Base-by-base conservation (phyloP, 371 early-diverging fungal genomes). In the Funneliformis caledonium region DNA sequence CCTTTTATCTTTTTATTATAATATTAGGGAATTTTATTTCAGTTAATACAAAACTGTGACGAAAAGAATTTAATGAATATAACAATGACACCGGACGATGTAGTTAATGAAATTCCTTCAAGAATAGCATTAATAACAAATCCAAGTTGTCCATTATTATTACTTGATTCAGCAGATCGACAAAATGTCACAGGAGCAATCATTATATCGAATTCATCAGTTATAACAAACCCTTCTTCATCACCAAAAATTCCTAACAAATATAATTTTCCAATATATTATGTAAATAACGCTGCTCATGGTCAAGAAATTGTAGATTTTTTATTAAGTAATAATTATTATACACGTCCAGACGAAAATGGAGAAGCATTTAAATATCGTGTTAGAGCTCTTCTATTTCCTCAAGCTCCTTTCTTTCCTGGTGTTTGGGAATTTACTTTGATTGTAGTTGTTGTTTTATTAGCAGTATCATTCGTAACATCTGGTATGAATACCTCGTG, bases 391-490 rank as follows among this genome's bases (percentile, higher is more conserved):
- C 56, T 56, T 16, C 16, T 56, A n/a, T 56, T 56, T 19, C 56
- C 56, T 19, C 56, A 56, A 56, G 16, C 56, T 56, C 19, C 56
- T 56, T 56, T 56, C 31, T 68, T 68, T 43, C 68, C 68, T 31
- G 68, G 68, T 19, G 43, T 68, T 37, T 68, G 68, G 68, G 68
- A 68, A 43, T 68, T 68, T 22, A 68, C 68, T 2, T 26, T 68
- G 37, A 68, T 68, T 37, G 22, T 68, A 2, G 68, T 68, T 31
- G 68, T 68, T n/a, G 68, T 68, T 37, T 43, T 68, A 68, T 31
- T 68, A 16, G 68, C 68, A 68, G 68, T 68, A 22, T 37, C 68
- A 37, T 68, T 33, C 12, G 22, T 43, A 33, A 68, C 68, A 22
- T 68, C 68, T 2, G 68, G 68, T 68, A 68, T 31, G n/a, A 22